phyloP scores from a whole-genome alignment of 495 filamentous ascomycete genomes.

The Daldinia childiae region DNA sequence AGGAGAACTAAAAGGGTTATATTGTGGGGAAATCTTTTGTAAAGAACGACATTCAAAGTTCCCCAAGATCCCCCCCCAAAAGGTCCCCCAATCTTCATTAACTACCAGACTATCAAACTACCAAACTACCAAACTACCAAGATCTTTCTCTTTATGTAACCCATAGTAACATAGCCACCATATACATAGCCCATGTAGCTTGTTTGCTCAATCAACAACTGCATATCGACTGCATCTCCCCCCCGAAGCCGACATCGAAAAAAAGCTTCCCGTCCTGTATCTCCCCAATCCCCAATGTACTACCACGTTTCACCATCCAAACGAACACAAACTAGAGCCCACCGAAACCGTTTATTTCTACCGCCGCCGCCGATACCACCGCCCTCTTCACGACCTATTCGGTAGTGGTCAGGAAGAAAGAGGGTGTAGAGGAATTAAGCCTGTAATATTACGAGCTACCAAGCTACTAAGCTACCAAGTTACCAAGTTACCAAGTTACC shows the following conservation, averaged over 20 bases:
- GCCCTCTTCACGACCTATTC: constrained; percentile 18
- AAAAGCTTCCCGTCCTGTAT: constrained; percentile 11
- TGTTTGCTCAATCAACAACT: constrained; percentile 19
- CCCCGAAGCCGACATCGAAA: constrained; percentile 19
- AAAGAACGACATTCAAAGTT: constrained; percentile 26
- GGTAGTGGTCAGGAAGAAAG: constrained; percentile 27
- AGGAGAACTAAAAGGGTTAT: constrained; percentile 37
- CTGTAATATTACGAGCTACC: constrained; percentile 25
- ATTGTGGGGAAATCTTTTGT: constrained; percentile 40
- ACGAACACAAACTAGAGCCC: constrained; percentile 23
- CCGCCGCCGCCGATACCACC: constrained; percentile 9
- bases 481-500: no score
- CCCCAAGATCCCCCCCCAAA: not conserved
- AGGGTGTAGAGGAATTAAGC: constrained; percentile 36
- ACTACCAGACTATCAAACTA: no score
- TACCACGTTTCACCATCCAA: constrained; percentile 38
- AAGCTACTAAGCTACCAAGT: not conserved
- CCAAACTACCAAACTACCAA: not conserved
- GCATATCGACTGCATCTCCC: constrained; percentile 14
- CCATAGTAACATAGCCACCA: not conserved
- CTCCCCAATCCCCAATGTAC: constrained; percentile 40
- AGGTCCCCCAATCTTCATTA: constrained; percentile 16
- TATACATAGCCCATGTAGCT: constrained; percentile 14
- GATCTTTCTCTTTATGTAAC: constrained; percentile 1
- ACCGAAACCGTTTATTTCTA: constrained; percentile 23